Conservation (phyloP, 805 yeast species). For the Zygosaccharomyces lentus region DNA sequence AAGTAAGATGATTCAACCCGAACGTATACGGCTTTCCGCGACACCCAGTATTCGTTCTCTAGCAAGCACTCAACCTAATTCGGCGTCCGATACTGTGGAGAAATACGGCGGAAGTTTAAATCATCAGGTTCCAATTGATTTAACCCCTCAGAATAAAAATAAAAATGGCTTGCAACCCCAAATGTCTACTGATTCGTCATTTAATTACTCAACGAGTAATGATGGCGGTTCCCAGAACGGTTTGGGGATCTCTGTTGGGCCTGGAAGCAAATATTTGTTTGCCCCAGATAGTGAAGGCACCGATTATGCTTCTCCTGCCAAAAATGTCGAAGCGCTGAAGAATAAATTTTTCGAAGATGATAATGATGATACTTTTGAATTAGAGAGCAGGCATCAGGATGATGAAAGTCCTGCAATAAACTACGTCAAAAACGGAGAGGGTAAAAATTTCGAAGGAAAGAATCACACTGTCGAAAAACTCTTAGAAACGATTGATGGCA, state of each 20-base stretch:
- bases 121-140: neutral
- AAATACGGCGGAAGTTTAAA: neutral
- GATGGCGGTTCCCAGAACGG: slow-evolving; percentile 5
- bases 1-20: slow-evolving; percentile 5
- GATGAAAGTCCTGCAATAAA: slow-evolving; percentile 1
- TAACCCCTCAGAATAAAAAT: neutral
- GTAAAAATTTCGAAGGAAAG: neutral
- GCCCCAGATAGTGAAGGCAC: slow-evolving; percentile 28
- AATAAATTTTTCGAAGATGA: slow-evolving; percentile 26
- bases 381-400: slow-evolving; percentile 4
- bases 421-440: neutral
- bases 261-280: slow-evolving; percentile 27
- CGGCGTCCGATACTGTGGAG: slow-evolving; percentile 3
- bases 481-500: neutral
- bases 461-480: slow-evolving; percentile 1
- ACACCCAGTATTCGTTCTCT: slow-evolving; percentile 33
- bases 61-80: slow-evolving; percentile 21
- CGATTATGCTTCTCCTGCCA: slow-evolving; percentile 33
- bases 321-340: slow-evolving; percentile 31
- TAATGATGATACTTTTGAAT: slow-evolving; percentile 13
- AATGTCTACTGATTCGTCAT: slow-evolving; percentile 12
- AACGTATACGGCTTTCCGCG: slow-evolving; percentile 18
- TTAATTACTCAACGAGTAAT: slow-evolving; percentile 8
- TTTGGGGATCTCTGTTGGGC: slow-evolving; percentile 2
- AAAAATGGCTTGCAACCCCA: neutral